Conservation (phyloP, 352 stramenopile genomes). For the Bremia lactucae region DNA sequence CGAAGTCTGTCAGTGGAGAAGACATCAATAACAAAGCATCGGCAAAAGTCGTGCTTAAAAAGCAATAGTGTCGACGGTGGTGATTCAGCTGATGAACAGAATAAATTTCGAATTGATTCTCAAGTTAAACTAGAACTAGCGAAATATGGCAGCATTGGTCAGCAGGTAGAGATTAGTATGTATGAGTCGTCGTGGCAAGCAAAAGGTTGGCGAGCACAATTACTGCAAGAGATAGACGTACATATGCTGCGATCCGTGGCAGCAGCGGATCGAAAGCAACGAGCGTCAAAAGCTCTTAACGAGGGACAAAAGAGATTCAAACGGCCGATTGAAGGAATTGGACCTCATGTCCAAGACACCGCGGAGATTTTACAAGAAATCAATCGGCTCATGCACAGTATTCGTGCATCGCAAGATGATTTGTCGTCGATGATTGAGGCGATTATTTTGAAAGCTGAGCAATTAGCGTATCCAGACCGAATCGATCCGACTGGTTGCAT, state of each 20-base stretch:
- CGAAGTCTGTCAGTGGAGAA: slow-evolving; percentile 9
- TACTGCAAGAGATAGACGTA: slow-evolving; percentile 22
- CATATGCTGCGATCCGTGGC: slow-evolving; percentile 18
- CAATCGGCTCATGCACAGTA: slow-evolving; percentile 9
- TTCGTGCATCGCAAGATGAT: slow-evolving; percentile 18
- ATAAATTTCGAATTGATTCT: slow-evolving; percentile 8
- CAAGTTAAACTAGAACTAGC: slow-evolving; percentile 10
- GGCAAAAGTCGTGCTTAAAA: slow-evolving; percentile 2
- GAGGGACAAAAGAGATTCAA: slow-evolving; percentile 5
- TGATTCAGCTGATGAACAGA: not conserved
- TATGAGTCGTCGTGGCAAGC: slow-evolving; percentile 17
- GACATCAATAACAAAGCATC: slow-evolving; percentile 1
- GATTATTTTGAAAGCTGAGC: slow-evolving; percentile 16
- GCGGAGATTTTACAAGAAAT: slow-evolving; percentile 20
- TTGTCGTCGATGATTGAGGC: slow-evolving; percentile 18
- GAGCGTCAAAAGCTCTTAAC: slow-evolving; percentile 1
- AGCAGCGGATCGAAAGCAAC: slow-evolving; percentile 11
- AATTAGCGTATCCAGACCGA: slow-evolving; percentile 10
- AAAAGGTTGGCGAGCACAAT: slow-evolving; percentile 18
- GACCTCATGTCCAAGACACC: slow-evolving; percentile 16
- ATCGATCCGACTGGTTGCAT: slow-evolving; percentile 14
- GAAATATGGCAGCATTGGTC: slow-evolving; percentile 2
- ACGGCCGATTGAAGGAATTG: slow-evolving; percentile 6
- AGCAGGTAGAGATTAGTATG: slow-evolving; percentile 16
- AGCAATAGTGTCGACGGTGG: slow-evolving; percentile 1